Evolutionary conservation across 2,329 filamentous ascomycete genomes (phyloP).

Genomic region (Bipolaris cookei): DNA sequence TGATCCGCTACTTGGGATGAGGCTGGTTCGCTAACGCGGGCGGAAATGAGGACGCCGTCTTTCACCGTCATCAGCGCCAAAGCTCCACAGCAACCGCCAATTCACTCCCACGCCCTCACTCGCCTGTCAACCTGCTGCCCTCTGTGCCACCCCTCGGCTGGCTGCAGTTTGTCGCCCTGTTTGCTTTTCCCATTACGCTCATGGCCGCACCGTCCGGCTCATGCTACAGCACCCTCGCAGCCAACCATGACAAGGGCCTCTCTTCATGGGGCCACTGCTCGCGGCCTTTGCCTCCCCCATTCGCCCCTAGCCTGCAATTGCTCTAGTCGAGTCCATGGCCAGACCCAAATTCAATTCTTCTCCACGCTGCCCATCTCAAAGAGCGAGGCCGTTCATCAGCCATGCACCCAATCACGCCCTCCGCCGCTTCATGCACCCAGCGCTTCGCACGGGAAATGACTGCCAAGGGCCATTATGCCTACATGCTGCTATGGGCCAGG

Average conservation of each 20-base stretch:
- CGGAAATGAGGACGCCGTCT: conserved; percentile 47
- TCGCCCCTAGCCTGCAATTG: conserved; percentile 32
- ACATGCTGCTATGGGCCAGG: background rate
- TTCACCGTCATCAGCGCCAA: conserved; percentile 39
- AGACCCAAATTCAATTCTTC: conserved; percentile 28
- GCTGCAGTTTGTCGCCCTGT: too few relatives aligned
- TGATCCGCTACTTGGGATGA: conserved; percentile 41
- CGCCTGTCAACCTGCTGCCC: background rate
- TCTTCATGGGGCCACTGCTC: conserved; percentile 21
- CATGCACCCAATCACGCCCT: conserved; percentile 20
- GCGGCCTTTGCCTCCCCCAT: conserved; percentile 17
- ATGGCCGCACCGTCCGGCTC: background rate
- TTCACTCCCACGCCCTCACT: conserved; percentile 17
- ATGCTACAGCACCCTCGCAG: conserved; percentile 11
- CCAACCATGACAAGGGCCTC: conserved; percentile 32
- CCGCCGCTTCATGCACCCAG: conserved; percentile 10
- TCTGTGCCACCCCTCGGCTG: too few relatives aligned
- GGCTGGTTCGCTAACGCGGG: conserved; percentile 46
- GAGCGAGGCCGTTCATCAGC: conserved; percentile 18
- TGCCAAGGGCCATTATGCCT: conserved; percentile 7
- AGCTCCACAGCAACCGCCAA: conserved; percentile 24
- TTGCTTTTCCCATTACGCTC: background rate
- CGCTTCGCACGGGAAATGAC: conserved; percentile 20
- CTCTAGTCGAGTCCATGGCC: conserved; percentile 32
- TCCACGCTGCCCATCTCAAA: conserved; percentile 23